These are phyloP conservation scores for Lactarius akahatsu DNA, from an alignment of 768 basidiomycete genomes.

Conservation along the genomic window DNA sequence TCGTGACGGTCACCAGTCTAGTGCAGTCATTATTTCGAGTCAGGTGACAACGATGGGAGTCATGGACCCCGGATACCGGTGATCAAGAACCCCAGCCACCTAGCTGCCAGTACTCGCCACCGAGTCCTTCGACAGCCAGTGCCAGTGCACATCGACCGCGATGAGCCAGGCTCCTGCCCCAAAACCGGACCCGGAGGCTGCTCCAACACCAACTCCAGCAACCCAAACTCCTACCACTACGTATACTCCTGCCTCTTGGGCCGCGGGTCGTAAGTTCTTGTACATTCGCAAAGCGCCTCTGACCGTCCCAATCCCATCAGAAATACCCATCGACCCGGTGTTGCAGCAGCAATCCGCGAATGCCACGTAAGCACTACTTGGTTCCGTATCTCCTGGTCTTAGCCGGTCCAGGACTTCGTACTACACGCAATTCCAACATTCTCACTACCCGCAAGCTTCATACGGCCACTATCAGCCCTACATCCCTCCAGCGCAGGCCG, in stretches of 20 bases:
- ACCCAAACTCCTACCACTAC: conserved; percentile 22
- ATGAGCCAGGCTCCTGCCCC: conserved; percentile 24
- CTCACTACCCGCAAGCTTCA: conserved; percentile 32
- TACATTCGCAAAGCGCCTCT: not conserved
- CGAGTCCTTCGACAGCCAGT: not conserved
- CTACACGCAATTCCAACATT: conserved; percentile 30
- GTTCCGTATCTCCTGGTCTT: conserved; percentile 9
- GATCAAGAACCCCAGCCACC: not conserved
- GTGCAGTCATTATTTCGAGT: too few species aligned
- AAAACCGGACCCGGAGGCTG: conserved; percentile 23
- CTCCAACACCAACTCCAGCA: conserved; percentile 13
- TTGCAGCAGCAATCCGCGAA: conserved; percentile 30
- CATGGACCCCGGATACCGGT: not conserved
- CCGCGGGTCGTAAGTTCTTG: conserved; percentile 22
- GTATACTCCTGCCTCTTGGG: conserved; percentile 21
- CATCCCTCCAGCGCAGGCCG: conserved; percentile 27
- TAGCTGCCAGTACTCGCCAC: not conserved
- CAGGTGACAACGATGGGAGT: too few species aligned
- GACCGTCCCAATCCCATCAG: conserved; percentile 17
- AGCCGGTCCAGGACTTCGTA: conserved; percentile 23
- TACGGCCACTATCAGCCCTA: conserved; percentile 37
- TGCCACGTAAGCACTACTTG: conserved; percentile 22
- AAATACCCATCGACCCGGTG: conserved; percentile 31
- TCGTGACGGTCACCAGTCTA: too few species aligned
- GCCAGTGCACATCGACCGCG: not conserved